Evolutionary conservation across 2,329 filamentous ascomycete genomes (phyloP), one percentile per base, ranked within the genome.

Genomic region (Thelonectria olida): DNA sequence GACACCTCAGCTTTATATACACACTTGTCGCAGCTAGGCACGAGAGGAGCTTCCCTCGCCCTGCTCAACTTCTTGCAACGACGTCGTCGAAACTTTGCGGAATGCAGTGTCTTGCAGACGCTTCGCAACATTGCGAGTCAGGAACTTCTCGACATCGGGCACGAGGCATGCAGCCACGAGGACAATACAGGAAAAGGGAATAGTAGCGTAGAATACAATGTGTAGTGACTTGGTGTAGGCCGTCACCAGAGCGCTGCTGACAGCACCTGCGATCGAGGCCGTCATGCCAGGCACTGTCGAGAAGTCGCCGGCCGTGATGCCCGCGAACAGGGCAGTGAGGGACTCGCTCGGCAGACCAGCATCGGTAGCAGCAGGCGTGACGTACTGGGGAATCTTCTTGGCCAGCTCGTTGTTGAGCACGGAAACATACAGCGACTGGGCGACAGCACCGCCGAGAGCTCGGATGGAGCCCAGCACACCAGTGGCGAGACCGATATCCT

Each of bases 381-480:
- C 78, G 49, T 76, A 73, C 36, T 67, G 53, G 8, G 73, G 70
- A 15, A 80, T 63, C 57, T 75, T 75, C 54, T 72, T 68, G 38
- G 68, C 61, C 13, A 79, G 67, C 60, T 78, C 68, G 63, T 78
- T 79, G 51, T 64, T 69, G 23, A 79, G 71, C 31, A 81, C 66
- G n/a, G 74, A 75, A 7, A 68, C 61, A 65, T 78, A 80, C 36
- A 80, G 62, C 22, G 76, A 73, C 51, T 75, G 74, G 1, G 76
- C 72, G 15, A 81, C 68, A 31, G 77, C 74, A 25, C 76, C 77
- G n/a, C 78, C 77, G 3, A 78, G 74, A 5, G 78, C 78, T 27
- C 82, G 79, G 56, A 83, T 81, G 19, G 77, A 80, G 10, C 81
- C 80, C 27, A 82, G 77, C 20, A 81, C 75, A 17, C 81, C 81